Base-by-base conservation (phyloP, 441 rosid species). In the Populus hybrid region DNA sequence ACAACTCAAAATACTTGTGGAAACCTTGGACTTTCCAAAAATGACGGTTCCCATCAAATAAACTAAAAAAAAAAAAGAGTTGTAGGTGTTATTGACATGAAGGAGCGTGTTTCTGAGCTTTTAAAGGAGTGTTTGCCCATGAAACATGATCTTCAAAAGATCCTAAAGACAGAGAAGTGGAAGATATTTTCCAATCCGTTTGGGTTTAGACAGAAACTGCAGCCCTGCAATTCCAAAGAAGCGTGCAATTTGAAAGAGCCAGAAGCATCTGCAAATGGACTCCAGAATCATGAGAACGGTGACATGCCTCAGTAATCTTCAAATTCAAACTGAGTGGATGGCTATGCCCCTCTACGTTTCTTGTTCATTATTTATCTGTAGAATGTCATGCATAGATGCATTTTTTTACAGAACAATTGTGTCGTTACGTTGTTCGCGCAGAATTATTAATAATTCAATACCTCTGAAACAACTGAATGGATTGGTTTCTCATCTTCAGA, bases 131-230 rank as follows among this genome's bases (percentile, higher is more conserved):
- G 96, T 81, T 67, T 78, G 83, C 85, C 71, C 85, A 88, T 96
- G 91, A 94, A 89, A 83, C 88, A 90, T 77, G 94, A 96, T 75
- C 89, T 96, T 74, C 89, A 87, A 72, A 94, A 91, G 87, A 83
- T 92, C 70, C 89, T 83, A 35, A 91, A 86, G 85, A 79, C 95
- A 1, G 90, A 91, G 79, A 8, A 87, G 87, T 89, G 97, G 87
- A 91, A 82, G 84, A 76, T 81, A 71, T 89, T 92, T 59, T 84
- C 91, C 11, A 87, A 84, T 71, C 85, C 78, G 42, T 88, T 88
- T 11, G 81, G 91, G 76, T 90, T 90, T 71, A 87, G 79, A 79
- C 87, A 85, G 80, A 89, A 88, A 78, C 76, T 89, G 38, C 86
- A 86, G 46, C 87, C 91, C 72, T 88, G 88, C 87, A 82, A 85